Conservation (phyloP, 352 stramenopile species). For the Globisporangium mamillatum region DNA sequence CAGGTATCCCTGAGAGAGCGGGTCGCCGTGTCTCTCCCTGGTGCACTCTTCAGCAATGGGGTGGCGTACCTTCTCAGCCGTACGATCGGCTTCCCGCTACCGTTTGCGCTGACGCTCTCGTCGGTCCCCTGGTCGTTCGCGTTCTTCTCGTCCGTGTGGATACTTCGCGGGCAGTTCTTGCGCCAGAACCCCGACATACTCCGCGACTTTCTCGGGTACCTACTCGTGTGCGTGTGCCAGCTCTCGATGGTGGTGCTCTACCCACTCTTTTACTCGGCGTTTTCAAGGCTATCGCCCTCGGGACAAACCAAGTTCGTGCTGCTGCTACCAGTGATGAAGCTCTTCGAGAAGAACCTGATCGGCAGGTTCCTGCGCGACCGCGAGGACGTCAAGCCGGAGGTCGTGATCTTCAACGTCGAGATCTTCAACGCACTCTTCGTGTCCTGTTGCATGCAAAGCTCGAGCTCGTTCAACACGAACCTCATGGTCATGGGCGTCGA, state of each 20-base stretch:
- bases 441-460: slow-evolving; percentile 40
- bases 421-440: slow-evolving; percentile 48
- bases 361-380: slow-evolving; percentile 13
- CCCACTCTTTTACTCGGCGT: slow-evolving; percentile 18
- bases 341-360: slow-evolving; percentile 38
- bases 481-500: slow-evolving; percentile 34
- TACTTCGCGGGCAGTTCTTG: slow-evolving; percentile 1
- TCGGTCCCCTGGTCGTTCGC: not conserved
- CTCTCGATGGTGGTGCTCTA: slow-evolving; percentile 15
- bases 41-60: not conserved
- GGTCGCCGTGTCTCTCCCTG: not conserved
- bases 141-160: not conserved
- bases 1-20: slow-evolving; percentile 12
- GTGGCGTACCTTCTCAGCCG: slow-evolving; percentile 12
- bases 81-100: slow-evolving; percentile 36
- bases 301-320: slow-evolving; percentile 19
- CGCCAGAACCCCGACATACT: slow-evolving; percentile 4
- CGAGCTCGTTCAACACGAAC: slow-evolving; percentile 28
- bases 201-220: not conserved
- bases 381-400: slow-evolving; percentile 25
- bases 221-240: not conserved
- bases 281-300: slow-evolving; percentile 9
- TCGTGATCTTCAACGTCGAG: slow-evolving; percentile 42
- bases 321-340: slow-evolving; percentile 37
- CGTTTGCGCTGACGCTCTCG: slow-evolving; percentile 38